These are phyloP conservation scores for Aquanectria penicillioides DNA, from an alignment of 2,329 filamentous ascomycete species.

Conservation along the genomic window DNA sequence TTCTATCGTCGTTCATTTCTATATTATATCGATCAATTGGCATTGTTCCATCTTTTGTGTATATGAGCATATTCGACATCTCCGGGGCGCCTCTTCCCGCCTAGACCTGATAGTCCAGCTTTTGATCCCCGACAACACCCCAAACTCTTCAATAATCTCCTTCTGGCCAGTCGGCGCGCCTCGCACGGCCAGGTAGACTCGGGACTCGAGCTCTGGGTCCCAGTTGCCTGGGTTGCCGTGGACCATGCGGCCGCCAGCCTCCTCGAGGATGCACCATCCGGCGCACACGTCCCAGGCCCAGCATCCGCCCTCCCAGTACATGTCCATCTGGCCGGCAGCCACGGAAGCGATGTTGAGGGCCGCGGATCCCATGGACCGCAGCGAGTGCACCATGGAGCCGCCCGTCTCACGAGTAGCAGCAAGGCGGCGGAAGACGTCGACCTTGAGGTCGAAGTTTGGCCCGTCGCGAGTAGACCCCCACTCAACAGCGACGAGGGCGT, in stretches of 20 bases:
- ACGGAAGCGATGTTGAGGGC: conserved; percentile 80
- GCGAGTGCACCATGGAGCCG: conserved; percentile 79
- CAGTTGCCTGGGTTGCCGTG: conserved; percentile 79
- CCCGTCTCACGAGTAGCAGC: conserved; percentile 67
- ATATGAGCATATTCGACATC: neutral
- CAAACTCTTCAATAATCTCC: conserved; percentile 74
- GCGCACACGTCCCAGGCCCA: conserved; percentile 90
- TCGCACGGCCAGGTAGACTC: conserved; percentile 71
- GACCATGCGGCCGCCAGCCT: conserved; percentile 79
- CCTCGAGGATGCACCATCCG: conserved; percentile 78
- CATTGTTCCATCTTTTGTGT: too few species aligned
- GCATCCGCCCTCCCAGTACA: conserved; percentile 86
- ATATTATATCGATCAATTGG: too few species aligned
- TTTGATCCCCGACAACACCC: conserved; percentile 65
- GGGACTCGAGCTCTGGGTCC: conserved; percentile 67
- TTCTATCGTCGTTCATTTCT: too few species aligned
- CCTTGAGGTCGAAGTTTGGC: conserved; percentile 76
- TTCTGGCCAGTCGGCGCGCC: conserved; percentile 68
- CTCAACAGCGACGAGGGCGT: conserved; percentile 74
- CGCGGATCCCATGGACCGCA: conserved; percentile 77
- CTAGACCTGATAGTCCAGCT: conserved; percentile 57
- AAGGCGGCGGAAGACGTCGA: conserved; percentile 70
- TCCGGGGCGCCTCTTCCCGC: too few species aligned
- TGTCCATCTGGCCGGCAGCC: conserved; percentile 75
- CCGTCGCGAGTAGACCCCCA: conserved; percentile 78